Conservation (phyloP, 805 yeast genomes). For the Tetrapisispora iriomotensis region DNA sequence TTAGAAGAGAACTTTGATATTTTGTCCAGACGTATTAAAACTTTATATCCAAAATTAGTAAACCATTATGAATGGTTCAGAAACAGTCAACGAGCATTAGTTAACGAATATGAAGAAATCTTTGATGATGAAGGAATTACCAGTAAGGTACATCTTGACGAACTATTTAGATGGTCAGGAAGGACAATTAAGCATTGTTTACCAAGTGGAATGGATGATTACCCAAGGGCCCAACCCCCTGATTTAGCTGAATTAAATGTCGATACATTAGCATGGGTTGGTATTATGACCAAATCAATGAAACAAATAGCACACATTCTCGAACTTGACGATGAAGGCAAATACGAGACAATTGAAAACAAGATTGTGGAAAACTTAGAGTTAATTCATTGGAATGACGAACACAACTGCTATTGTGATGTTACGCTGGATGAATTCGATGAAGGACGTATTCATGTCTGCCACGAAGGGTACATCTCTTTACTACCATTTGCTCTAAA, state of each 20-base stretch:
- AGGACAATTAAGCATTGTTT: conserved; percentile 76
- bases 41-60: conserved; percentile 67
- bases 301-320: conserved; percentile 57
- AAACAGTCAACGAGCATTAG: conserved; percentile 64
- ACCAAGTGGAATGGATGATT: conserved; percentile 92
- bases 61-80: conserved; percentile 81
- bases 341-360: conserved; percentile 43
- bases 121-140: conserved; percentile 19
- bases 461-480: conserved; percentile 84
- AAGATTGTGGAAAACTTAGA: conserved; percentile 58
- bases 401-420: conserved; percentile 68
- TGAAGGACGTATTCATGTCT: conserved; percentile 47
- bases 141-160: conserved; percentile 38
- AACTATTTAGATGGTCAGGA: conserved; percentile 89
- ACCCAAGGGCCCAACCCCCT: conserved; percentile 74
- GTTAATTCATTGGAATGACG: conserved; percentile 69
- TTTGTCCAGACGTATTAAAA: conserved; percentile 44
- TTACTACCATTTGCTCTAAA: conserved; percentile 75
- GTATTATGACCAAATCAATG: conserved; percentile 82
- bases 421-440: conserved; percentile 62
- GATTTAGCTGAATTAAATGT: conserved; percentile 86
- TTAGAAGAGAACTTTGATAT: conserved; percentile 52
- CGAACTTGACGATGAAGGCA: conserved; percentile 49
- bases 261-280: conserved; percentile 87
- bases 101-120: conserved; percentile 50